phyloP scores from a whole-genome alignment of 2,329 filamentous ascomycete genomes.

The Neopestalotiopsis sp. region DNA sequence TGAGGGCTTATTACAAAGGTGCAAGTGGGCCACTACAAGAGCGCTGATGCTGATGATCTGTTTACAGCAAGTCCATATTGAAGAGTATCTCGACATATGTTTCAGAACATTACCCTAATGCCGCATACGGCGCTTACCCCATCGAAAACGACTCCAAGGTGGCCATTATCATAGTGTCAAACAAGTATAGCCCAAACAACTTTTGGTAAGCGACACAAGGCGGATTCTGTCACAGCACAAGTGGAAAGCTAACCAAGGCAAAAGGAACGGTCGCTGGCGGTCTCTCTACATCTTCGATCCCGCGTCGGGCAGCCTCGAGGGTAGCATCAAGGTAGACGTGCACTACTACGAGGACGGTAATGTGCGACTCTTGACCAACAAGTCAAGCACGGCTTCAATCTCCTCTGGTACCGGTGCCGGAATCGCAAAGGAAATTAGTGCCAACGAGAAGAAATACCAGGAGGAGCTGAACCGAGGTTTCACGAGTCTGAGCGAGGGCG shows the following conservation, averaged over 20 bases:
- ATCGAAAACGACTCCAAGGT: slow-evolving; percentile 76
- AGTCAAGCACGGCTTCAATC: slow-evolving; percentile 70
- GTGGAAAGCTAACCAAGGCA: slow-evolving; percentile 13
- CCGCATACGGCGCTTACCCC: slow-evolving; percentile 83
- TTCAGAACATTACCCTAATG: slow-evolving; percentile 85
- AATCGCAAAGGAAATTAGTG: slow-evolving; percentile 79
- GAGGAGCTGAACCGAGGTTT: slow-evolving; percentile 95
- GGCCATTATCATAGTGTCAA: slow-evolving; percentile 85
- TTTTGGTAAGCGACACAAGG: slow-evolving; percentile 71
- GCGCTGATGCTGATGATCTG: slow-evolving; percentile 14
- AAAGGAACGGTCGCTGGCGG: slow-evolving; percentile 96
- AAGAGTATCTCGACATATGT: slow-evolving; percentile 80
- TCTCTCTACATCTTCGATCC: slow-evolving; percentile 83
- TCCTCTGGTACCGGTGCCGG: slow-evolving; percentile 68
- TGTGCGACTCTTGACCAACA: slow-evolving; percentile 89
- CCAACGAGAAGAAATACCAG: slow-evolving; percentile 89
- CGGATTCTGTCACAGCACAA: neutral
- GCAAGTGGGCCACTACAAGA: neutral
- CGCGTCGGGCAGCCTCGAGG: slow-evolving; percentile 70
- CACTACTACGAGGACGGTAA: slow-evolving; percentile 99
- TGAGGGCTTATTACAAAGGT: neutral
- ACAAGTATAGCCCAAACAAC: slow-evolving; percentile 98
- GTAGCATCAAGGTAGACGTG: slow-evolving; percentile 89
- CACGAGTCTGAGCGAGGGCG: slow-evolving; percentile 85
- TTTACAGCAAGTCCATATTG: slow-evolving; percentile 76